Base-by-base conservation (phyloP, 345 rosid genomes). In the Hypericum perforatum region DNA sequence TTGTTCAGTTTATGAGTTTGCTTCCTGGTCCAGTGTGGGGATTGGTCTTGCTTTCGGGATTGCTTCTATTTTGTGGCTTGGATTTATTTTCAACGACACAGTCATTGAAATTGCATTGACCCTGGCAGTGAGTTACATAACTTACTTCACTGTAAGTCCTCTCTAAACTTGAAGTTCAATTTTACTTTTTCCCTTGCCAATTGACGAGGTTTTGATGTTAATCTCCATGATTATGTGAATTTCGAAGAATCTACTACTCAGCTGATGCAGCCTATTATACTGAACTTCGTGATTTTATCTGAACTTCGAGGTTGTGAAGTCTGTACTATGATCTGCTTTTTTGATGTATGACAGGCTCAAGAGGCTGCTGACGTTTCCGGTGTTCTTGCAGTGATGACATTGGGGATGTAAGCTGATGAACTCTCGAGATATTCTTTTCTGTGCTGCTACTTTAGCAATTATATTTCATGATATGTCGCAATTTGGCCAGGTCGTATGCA, bases 301-400 rank as follows among this genome's bases (percentile, higher is more conserved):
- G 32, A 22, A 22, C 32, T 22, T 4, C 4, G 32, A 22, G 4
- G 1, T n/a, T n/a, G n/a, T n/a, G n/a, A n/a, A n/a, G n/a, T n/a
- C n/a, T n/a, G n/a, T n/a, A n/a, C n/a, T n/a, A n/a, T n/a, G n/a
- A n/a, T n/a, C n/a, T n/a, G n/a, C n/a, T n/a, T 40, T 52, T 16
- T 16, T 39, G 45, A 49, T 61, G 57, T 75, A 61, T 64, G 62
- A 59, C 61, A 92, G 98, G 98, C 91, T 50, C 97, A 92, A 81
- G 88, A 79, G 64, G 95, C 89, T 49, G 70, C 80, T 59, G 84
- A 43, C 59, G 79, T 87, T 64, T 92, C 98, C 56, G 98, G 98
- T 51, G 91, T 92, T 73, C 72, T 92, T 75, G 79, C 98, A 16
- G 98, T 92, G 66, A 92, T 88, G 97, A 80, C 95, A 52, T 57